Evolutionary conservation across 78 protist genomes (phyloP).

Genomic region (Speleostelium caveatum): DNA sequence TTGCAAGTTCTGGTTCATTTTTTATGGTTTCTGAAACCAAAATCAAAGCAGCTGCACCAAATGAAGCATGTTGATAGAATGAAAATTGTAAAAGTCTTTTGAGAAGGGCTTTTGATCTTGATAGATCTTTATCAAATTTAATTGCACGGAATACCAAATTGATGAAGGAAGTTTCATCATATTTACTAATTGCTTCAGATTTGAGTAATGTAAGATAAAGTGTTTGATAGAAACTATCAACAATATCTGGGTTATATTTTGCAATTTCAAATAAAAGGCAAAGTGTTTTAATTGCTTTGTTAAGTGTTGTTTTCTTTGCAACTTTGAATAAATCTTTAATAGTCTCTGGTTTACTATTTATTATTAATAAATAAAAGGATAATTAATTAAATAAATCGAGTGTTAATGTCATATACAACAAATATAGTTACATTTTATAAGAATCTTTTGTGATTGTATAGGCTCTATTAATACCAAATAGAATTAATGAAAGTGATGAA

Average conservation of each 20-base stretch:
- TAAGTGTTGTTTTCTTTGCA: conserved; percentile 15
- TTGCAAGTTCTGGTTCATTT: conserved; percentile 14
- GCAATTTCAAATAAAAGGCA: conserved; percentile 53
- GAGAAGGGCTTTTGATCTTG: conserved; percentile 35
- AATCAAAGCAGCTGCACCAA: conserved; percentile 3
- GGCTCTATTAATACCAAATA: conserved; percentile 62
- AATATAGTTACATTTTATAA: neutral
- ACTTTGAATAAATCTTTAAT: conserved; percentile 28
- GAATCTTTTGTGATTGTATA: conserved; percentile 11
- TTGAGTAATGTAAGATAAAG: conserved; percentile 29
- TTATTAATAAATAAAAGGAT: neutral
- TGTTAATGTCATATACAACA: neutral
- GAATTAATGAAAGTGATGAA: conserved; percentile 13
- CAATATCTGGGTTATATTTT: conserved; percentile 21
- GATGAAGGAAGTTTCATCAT: conserved; percentile 65
- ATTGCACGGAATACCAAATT: conserved; percentile 39
- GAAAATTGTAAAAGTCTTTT: conserved; percentile 64
- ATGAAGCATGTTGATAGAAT: conserved; percentile 38
- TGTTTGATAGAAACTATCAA: conserved; percentile 20
- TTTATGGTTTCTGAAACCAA: conserved; percentile 44
- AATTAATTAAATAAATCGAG: neutral
- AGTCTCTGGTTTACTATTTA: conserved; percentile 1
- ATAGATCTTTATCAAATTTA: conserved; percentile 26
- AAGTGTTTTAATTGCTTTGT: conserved; percentile 53
- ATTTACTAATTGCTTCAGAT: conserved; percentile 27